A percentile compares a stretch with the other conserved stretches of the same genome.
These are phyloP conservation scores for Ascochyta fabae DNA, from an alignment of 2,329 filamentous ascomycete genomes.

Conservation along the genomic window DNA sequence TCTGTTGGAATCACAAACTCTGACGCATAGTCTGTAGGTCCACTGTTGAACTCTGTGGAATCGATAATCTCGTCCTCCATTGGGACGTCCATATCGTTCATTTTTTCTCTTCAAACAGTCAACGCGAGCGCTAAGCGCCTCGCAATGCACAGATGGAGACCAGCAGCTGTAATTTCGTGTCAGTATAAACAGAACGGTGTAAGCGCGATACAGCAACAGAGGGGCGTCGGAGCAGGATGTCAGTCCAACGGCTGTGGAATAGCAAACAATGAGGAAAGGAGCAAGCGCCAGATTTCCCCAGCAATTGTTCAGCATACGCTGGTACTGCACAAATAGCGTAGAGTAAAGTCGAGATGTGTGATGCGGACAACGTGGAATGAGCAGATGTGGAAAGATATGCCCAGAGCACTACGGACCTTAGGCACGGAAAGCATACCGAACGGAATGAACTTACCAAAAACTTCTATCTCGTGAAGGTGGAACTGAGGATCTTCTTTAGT, in stretches of 20 bases:
- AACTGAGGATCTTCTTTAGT: not conserved
- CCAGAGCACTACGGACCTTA: too few relatives aligned
- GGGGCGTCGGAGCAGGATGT: not conserved
- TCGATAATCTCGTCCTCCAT: constrained; percentile 42
- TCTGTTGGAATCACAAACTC: constrained; percentile 41
- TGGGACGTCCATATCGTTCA: constrained; percentile 39
- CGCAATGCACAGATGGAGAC: constrained; percentile 18
- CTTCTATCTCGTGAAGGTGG: constrained; percentile 5
- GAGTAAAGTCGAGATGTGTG: not conserved
- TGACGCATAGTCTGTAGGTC: constrained; percentile 18
- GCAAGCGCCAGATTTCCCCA: not conserved
- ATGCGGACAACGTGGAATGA: not conserved
- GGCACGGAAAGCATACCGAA: not conserved
- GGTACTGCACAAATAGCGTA: not conserved
- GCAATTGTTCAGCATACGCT: not conserved
- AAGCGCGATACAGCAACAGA: not conserved
- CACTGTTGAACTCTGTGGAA: constrained; percentile 44
- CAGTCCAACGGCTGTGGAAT: not conserved
- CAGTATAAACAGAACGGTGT: not conserved
- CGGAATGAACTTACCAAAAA: constrained; percentile 1
- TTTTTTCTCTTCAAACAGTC: constrained; percentile 10
- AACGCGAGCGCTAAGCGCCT: constrained; percentile 27
- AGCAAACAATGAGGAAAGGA: not conserved
- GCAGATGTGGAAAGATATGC: not conserved
- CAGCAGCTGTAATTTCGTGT: constrained; percentile 14